Conservation (phyloP, 768 basidiomycete species). For the Guyanaporus albipodus region DNA sequence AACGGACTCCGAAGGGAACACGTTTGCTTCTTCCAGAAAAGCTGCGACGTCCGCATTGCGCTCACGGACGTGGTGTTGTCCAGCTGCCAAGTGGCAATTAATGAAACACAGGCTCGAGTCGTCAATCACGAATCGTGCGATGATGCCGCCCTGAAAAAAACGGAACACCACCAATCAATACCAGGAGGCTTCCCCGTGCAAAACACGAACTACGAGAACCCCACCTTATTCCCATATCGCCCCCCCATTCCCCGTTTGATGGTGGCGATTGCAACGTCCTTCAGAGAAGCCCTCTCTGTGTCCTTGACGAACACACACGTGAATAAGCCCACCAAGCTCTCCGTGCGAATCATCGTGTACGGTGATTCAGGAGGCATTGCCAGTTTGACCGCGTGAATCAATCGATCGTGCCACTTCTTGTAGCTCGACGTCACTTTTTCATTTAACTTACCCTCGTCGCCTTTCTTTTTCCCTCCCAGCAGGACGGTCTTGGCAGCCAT, state of each 20-base stretch:
- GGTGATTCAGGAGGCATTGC: slow-evolving; percentile 70
- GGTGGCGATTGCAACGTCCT: slow-evolving; percentile 70
- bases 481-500: slow-evolving; percentile 91
- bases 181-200: not conserved
- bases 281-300: slow-evolving; percentile 53
- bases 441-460: slow-evolving; percentile 48
- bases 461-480: slow-evolving; percentile 65
- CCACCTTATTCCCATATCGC: slow-evolving; percentile 91
- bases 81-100: slow-evolving; percentile 97
- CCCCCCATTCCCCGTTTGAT: slow-evolving; percentile 93
- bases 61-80: slow-evolving; percentile 76
- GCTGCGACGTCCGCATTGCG: slow-evolving; percentile 86
- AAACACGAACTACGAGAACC: slow-evolving; percentile 12
- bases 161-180: not conserved
- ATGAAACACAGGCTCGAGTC: slow-evolving; percentile 93
- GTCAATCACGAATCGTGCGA: slow-evolving; percentile 85
- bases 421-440: slow-evolving; percentile 87
- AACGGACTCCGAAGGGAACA: slow-evolving; percentile 51
- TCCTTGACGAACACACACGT: slow-evolving; percentile 70
- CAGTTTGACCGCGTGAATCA: slow-evolving; percentile 66
- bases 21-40: slow-evolving; percentile 76
- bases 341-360: slow-evolving; percentile 79
- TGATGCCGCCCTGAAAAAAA: slow-evolving; percentile 73
- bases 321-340: slow-evolving; percentile 89
- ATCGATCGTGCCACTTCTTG: slow-evolving; percentile 82